Base-by-base conservation (phyloP, 2,329 filamentous ascomycete species). In the Diaporthe longicolla region DNA sequence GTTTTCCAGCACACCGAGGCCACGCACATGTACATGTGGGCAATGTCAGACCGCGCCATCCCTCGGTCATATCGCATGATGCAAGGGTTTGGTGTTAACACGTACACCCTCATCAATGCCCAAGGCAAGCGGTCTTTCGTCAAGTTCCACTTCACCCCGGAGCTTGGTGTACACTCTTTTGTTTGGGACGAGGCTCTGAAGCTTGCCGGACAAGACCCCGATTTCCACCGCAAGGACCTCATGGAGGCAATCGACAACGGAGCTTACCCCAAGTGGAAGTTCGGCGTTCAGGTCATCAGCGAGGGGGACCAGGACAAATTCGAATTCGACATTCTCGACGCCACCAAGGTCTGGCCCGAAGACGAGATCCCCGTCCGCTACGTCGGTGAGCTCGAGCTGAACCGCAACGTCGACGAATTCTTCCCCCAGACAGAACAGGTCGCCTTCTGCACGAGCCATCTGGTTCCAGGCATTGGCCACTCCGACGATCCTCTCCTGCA, bases 301-400 rank as follows among this genome's bases (percentile, higher is more conserved):
- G 94, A 96, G 76, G 87, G 87, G 11, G 88, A 91, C 65, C 90
- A 94, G 80, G 87, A 96, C 76, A 90, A 94, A 21, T 97, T 96
- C 75, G 94, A 96, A 5, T 96, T 97, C 75, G 94, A 97, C 78
- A 92, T 96, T 40, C 89, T 97, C 1, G 94, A 97, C 77, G 92
- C 94, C 0, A 97, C 94, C 50, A 97, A 97, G 84, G 83, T 96
- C 35, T 97, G 94, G 94, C 94, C 94, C 0, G 93, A 97, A 80
- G 93, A 96, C 17, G 83, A 91, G 0, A 85, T 95, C 0, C 94
- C 94, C 0, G 87, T 96, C 26, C 89, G 92, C 10, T 94, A 94
- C 79, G 93, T 97, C 72, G 94, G 94, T 52, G 90, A 95, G 82
- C 81, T 97, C 0, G 92, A 95, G 80, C 88, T 97, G 8, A 95